Base-by-base conservation (phyloP, 169 alveolate genomes). In the Eimeria necatrix region DNA sequence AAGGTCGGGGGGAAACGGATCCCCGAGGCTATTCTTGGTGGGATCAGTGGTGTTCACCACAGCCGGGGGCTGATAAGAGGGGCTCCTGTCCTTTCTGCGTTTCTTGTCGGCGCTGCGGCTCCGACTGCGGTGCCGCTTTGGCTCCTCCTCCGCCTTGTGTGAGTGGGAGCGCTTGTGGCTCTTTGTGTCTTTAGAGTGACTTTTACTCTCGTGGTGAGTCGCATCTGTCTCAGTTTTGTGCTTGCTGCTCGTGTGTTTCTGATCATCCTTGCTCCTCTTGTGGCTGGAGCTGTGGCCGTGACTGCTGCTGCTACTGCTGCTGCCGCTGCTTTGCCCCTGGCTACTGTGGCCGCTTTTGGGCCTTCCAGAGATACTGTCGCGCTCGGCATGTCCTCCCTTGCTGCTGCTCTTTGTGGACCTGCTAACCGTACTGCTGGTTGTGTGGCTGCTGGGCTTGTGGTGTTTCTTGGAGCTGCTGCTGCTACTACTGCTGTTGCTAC, bases 1-100 rank as follows among this genome's bases (percentile, higher is more conserved):
- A 4, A 90, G 81, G 48, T 90, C 94, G 20, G 94, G 88, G 0
- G 94, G 94, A 22, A 90, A 59, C 26, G 94, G 94, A 46, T 90
- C 94, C 14, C 86, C 86, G 3, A 73, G 64, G 52, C 59, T 73
- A 70, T 90, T 90, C 68, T 80, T 53, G 0, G 94, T 90, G 0
- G 94, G 94, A 68, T 90, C 94, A 0, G 94, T 41, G 20, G 94
- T 90, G 53, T 90, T 90, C 8, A 86, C 53, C 16, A 86, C 53
- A 0, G 70, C 41, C n/a, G 91, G 91, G 12, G 60, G 91, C 61
- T 84, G 80, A 8, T 16, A 41, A 20, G 91, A 84, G 14, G 78
- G 91, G 18, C 91, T 84, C 5, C 78, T 56, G 46, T 84, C 91
- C 59, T 68, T 84, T 60, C 49, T 84, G 48, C 78, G 46, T 32